Evolutionary conservation across 192 early-diverging fungal genomes (phyloP).

Genomic region (Coemansia brasiliensis): DNA sequence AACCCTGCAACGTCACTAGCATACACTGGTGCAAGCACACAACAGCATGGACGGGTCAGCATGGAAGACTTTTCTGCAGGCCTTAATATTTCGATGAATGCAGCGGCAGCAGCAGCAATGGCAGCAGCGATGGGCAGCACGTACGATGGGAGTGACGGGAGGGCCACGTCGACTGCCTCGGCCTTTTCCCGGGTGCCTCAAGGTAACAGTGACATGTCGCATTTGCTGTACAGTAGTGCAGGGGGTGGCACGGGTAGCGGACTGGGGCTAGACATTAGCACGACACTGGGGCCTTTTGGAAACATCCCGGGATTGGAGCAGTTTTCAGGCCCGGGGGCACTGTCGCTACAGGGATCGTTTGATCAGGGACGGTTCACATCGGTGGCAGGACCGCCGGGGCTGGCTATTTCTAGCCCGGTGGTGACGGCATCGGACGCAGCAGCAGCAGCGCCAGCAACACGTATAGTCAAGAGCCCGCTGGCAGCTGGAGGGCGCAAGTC

Average conservation of each 20-base stretch:
- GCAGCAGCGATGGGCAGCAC: conserved; percentile 28
- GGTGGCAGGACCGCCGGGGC: conserved; percentile 1
- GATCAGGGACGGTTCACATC: conserved; percentile 20
- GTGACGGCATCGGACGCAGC: conserved; percentile 14
- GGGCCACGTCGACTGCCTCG: conserved; percentile 28
- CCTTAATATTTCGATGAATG: conserved; percentile 51
- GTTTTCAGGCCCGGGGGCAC: conserved; percentile 21
- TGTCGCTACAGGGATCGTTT: conserved; percentile 14
- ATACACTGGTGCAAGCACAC: conserved; percentile 4
- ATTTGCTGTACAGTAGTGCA: conserved; percentile 21
- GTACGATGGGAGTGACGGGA: conserved; percentile 28
- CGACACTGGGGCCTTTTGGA: conserved; percentile 32
- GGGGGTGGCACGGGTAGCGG: conserved; percentile 9
- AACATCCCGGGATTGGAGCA: conserved; percentile 38
- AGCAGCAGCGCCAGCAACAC: background rate
- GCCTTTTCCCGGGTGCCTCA: conserved; percentile 44
- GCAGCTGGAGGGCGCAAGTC: conserved; percentile 18
- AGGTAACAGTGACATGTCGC: conserved; percentile 20
- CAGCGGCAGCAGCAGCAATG: conserved; percentile 17
- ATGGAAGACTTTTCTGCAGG: conserved; percentile 45
- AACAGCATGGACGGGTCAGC: background rate
- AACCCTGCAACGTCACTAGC: conserved; percentile 5
- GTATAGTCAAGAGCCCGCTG: conserved; percentile 25
- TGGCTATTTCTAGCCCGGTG: conserved; percentile 10
- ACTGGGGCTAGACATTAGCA: conserved; percentile 35